Evolutionary conservation across 1,284 basidiomycete genomes (phyloP).

Genomic region (Heliocybe sulcata): DNA sequence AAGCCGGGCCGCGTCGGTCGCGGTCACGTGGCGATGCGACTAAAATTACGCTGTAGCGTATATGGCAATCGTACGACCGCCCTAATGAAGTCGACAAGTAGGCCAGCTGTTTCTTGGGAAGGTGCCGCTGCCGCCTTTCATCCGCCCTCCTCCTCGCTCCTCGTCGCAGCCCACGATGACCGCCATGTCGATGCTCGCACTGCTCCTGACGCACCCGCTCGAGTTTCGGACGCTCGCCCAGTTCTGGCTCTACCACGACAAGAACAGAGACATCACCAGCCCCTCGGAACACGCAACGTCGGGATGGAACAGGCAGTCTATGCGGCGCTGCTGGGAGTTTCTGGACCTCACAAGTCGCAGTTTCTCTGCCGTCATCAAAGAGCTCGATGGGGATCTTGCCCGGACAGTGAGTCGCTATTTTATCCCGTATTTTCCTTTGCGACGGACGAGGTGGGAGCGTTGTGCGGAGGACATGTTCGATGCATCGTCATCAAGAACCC

Average conservation of each 20-base stretch:
- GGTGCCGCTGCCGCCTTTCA: background rate
- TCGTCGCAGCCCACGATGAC: constrained; percentile 19
- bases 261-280: constrained; percentile 73
- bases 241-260: constrained; percentile 75
- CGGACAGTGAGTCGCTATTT: constrained; percentile 64
- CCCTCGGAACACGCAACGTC: constrained; percentile 65
- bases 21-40: background rate
- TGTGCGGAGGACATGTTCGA: background rate
- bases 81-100: background rate
- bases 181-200: constrained; percentile 34
- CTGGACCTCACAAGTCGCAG: constrained; percentile 86
- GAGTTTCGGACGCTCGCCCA: constrained; percentile 78
- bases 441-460: background rate
- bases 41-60: background rate
- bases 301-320: constrained; percentile 77
- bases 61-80: constrained; percentile 1
- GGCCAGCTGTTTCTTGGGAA: background rate
- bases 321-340: constrained; percentile 90
- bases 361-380: constrained; percentile 94
- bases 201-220: constrained; percentile 66
- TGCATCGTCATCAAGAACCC: background rate
- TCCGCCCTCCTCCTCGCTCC: background rate
- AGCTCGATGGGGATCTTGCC: constrained; percentile 92
- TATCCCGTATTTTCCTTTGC: background rate
- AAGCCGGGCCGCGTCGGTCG: background rate